phyloP scores from a whole-genome alignment of 2,329 filamentous ascomycete species.

The Pseudogymnoascus sp. region DNA sequence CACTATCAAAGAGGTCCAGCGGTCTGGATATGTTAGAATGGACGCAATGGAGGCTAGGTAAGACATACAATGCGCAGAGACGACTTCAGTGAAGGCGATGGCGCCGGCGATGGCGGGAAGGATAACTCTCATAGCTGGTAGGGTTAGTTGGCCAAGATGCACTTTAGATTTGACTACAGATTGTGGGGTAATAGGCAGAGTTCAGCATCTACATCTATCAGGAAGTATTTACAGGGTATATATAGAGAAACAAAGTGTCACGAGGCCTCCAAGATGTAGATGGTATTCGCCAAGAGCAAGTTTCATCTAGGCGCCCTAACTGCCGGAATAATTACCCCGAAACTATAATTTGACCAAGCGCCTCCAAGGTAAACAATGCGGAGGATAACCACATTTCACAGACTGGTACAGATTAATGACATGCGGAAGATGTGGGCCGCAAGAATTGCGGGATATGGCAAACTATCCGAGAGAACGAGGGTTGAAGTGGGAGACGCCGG shows the following conservation, averaged over 20 bases:
- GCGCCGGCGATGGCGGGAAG: background rate
- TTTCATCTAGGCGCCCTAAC: background rate
- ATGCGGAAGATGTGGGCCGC: background rate
- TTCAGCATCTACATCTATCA: background rate
- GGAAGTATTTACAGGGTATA: conserved; percentile 12
- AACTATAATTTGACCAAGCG: background rate
- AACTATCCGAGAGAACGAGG: background rate
- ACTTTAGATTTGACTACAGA: background rate
- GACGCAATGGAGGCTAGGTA: background rate
- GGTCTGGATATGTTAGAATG: background rate
- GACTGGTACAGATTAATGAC: background rate
- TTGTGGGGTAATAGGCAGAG: background rate
- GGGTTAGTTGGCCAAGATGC: conserved; percentile 8
- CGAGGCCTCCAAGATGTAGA: background rate
- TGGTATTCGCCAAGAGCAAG: background rate
- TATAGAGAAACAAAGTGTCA: background rate
- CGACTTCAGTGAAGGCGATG: background rate
- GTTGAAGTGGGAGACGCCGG: background rate
- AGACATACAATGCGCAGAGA: background rate
- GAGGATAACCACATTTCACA: background rate
- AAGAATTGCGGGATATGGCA: background rate
- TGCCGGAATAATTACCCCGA: background rate
- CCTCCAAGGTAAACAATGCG: background rate
- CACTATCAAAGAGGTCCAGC: conserved; percentile 9
- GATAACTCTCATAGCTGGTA: background rate